Conservation (phyloP, 2,329 filamentous ascomycete species). For the Diaporthe caulivora region DNA sequence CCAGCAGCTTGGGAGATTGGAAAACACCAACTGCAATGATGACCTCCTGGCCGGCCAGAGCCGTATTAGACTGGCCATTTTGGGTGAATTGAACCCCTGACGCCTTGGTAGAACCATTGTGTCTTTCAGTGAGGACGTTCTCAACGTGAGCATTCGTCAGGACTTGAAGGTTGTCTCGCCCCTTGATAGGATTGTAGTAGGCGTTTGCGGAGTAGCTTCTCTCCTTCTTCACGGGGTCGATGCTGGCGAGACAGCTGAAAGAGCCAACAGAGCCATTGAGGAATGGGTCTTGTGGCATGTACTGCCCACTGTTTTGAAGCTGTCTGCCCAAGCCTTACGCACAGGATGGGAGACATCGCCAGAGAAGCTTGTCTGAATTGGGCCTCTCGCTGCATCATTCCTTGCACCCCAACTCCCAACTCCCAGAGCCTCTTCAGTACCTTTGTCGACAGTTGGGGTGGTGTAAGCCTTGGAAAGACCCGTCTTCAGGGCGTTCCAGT, state of each 20-base stretch:
- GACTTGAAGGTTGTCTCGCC: slow-evolving; percentile 37
- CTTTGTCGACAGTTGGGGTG: background rate
- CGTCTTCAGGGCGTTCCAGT: slow-evolving; percentile 44
- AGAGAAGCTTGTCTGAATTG: slow-evolving; percentile 31
- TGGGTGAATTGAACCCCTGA: slow-evolving; percentile 43
- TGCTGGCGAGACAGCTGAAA: slow-evolving; percentile 34
- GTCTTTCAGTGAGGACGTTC: slow-evolving; percentile 40
- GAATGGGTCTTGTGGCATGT: slow-evolving; percentile 25
- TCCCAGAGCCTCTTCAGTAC: background rate
- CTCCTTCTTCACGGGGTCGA: slow-evolving; percentile 38
- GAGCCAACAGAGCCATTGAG: slow-evolving; percentile 21
- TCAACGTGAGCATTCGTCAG: slow-evolving; percentile 44
- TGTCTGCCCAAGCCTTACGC: slow-evolving; percentile 25
- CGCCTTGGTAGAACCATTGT: slow-evolving; percentile 34
- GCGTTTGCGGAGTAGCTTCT: slow-evolving; percentile 39
- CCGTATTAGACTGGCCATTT: slow-evolving; percentile 38
- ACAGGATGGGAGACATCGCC: slow-evolving; percentile 4
- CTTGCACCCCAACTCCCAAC: background rate
- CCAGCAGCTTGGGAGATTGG: slow-evolving; percentile 50
- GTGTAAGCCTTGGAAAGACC: slow-evolving; percentile 48
- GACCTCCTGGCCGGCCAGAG: slow-evolving; percentile 45
- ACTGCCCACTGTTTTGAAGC: background rate
- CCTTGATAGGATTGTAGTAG: slow-evolving; percentile 36
- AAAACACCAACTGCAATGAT: slow-evolving; percentile 49
- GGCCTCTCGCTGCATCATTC: slow-evolving; percentile 9